Evolutionary conservation across 208 protist genomes (phyloP), one percentile per base, ranked within the genome.

Genomic region (Leishmania aethiopica): DNA sequence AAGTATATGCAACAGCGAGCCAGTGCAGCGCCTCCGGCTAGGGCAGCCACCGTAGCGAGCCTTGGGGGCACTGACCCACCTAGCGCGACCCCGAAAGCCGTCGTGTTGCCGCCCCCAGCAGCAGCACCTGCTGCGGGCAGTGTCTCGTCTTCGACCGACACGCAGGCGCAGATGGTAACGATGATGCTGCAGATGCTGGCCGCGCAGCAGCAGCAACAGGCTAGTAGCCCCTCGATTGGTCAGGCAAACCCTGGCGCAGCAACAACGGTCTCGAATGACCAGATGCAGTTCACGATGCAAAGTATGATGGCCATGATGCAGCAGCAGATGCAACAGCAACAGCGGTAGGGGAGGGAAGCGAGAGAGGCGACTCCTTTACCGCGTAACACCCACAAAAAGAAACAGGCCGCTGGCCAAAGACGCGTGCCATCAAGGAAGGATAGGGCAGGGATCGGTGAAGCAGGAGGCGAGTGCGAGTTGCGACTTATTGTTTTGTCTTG

Each of bases 261-360:
- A 64, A 5, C 72, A 35, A 3, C 73, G 8, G 59, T 51, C 49
- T 45, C 72, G 51, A 76, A 77, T 83, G 83, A 85, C 25, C 55
- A 78, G 22, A 84, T 84, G 72, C 82, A 86, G 67, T 0, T 53
- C 37, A 77, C 76, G 67, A 86, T 86, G 75, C 78, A 86, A 53
- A 57, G 75, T 25, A 89, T 91, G 85, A 85, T 91, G 84, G 51
- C 72, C 19, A 85, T 86, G 82, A 83, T 91, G 87, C 84, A 90
- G 82, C 76, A 90, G 59, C 77, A 87, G 64, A 70, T 69, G 73
- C 75, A 80, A 51, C 64, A 42, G 42, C 49, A 77, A 32, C 40
- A 45, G 1, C 40, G 73, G n/a, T 6, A 62, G 28, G 6, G 17
- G n/a, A 70, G 47, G 3, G 45, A 28, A 32, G 7, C 25, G 28